Conservation (phyloP, 2,329 filamentous ascomycete species). For the Monosporascus sp. region DNA sequence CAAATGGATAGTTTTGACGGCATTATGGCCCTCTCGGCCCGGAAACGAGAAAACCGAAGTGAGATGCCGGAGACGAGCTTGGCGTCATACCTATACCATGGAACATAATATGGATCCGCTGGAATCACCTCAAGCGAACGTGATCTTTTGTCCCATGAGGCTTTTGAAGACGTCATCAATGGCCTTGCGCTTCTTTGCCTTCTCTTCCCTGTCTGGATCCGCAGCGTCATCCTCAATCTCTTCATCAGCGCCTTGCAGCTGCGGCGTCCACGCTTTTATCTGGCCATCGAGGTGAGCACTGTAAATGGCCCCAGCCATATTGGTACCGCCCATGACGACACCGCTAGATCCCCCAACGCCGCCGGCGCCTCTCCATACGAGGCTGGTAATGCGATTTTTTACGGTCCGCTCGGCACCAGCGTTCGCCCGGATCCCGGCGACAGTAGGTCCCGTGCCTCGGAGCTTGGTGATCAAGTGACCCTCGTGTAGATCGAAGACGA, state of each 20-base stretch:
- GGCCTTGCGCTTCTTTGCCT: conserved; percentile 68
- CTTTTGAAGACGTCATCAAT: conserved; percentile 76
- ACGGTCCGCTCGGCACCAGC: conserved; percentile 50
- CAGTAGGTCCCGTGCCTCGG: conserved; percentile 54
- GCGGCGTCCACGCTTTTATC: conserved; percentile 73
- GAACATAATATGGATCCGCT: neutral
- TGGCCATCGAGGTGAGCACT: conserved; percentile 80
- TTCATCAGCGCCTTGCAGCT: conserved; percentile 45
- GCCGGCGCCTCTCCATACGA: conserved; percentile 65
- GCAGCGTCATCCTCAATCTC: conserved; percentile 40
- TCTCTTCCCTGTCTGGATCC: conserved; percentile 36
- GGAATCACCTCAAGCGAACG: conserved; percentile 38
- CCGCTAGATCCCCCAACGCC: conserved; percentile 55
- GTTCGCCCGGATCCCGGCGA: conserved; percentile 38
- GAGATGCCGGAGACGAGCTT: too few species aligned
- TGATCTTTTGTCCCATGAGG: conserved; percentile 67
- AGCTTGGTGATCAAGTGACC: conserved; percentile 69
- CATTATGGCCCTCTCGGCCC: neutral
- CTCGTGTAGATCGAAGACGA: conserved; percentile 74
- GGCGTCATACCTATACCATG: neutral
- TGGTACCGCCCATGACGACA: conserved; percentile 54
- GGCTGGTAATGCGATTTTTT: conserved; percentile 63
- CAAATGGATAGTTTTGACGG: too few species aligned
- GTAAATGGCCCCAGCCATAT: conserved; percentile 57
- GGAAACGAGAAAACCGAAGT: neutral